phyloP scores from a whole-genome alignment of 768 basidiomycete genomes.

The Boletus rubescentipes region DNA sequence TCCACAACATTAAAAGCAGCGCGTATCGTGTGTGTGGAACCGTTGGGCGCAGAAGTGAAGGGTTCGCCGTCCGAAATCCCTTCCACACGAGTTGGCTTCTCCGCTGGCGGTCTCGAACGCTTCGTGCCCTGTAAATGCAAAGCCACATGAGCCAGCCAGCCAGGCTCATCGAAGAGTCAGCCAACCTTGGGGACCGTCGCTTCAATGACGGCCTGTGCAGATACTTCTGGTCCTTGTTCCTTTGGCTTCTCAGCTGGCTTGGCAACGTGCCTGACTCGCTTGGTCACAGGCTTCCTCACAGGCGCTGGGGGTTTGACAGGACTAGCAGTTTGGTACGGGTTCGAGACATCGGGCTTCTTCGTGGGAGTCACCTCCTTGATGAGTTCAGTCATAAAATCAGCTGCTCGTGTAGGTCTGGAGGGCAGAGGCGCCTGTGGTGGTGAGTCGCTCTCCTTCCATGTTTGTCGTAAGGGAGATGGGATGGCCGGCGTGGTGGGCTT shows the following conservation, averaged over 20 bases:
- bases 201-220: slow-evolving; percentile 71
- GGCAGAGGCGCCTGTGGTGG: slow-evolving; percentile 34
- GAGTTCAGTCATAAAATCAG: slow-evolving; percentile 65
- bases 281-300: slow-evolving; percentile 39
- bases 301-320: slow-evolving; percentile 55
- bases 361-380: slow-evolving; percentile 70
- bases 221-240: slow-evolving; percentile 34
- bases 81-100: slow-evolving; percentile 30
- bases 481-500: slow-evolving; percentile 63
- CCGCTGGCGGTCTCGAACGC: slow-evolving; percentile 68
- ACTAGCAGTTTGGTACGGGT: slow-evolving; percentile 75
- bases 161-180: slow-evolving; percentile 3
- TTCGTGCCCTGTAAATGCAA: slow-evolving; percentile 60
- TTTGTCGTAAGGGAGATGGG: slow-evolving; percentile 74
- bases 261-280: slow-evolving; percentile 35
- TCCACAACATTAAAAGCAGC: slow-evolving; percentile 23
- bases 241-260: slow-evolving; percentile 36
- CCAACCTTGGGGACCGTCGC: slow-evolving; percentile 73
- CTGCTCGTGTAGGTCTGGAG: slow-evolving; percentile 57
- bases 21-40: slow-evolving; percentile 4
- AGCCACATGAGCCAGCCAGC: slow-evolving; percentile 7
- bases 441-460: slow-evolving; percentile 56
- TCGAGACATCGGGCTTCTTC: slow-evolving; percentile 65
- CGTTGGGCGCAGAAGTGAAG: slow-evolving; percentile 16
- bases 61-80: slow-evolving; percentile 7